phyloP scores from a whole-genome alignment of 1,284 basidiomycete species.

The Uromyces viciae-fabae region DNA sequence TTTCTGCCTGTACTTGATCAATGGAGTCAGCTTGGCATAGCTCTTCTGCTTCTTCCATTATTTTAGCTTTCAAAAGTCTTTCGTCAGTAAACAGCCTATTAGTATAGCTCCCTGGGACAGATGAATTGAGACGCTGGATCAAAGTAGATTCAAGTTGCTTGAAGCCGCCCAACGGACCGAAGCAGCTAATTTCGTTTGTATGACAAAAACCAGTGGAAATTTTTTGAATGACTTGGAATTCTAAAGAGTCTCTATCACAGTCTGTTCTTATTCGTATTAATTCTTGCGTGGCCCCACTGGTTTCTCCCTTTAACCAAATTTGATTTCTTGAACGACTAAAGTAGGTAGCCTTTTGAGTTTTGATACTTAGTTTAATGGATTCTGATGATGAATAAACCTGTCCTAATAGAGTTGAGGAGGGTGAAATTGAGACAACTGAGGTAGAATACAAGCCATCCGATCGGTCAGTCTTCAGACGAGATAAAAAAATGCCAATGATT shows the following conservation, averaged over 20 bases:
- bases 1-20: slow-evolving; percentile 90
- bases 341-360: slow-evolving; percentile 86
- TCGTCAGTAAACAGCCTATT: slow-evolving; percentile 79
- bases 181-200: slow-evolving; percentile 78
- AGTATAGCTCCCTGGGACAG: slow-evolving; percentile 90
- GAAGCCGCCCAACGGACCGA: slow-evolving; percentile 70
- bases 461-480: slow-evolving; percentile 77
- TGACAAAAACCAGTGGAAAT: slow-evolving; percentile 81
- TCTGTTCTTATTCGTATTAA: slow-evolving; percentile 78
- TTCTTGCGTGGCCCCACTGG: slow-evolving; percentile 86
- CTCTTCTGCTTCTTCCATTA: slow-evolving; percentile 98
- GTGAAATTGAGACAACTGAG: slow-evolving; percentile 68
- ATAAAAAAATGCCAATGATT: slow-evolving; percentile 63
- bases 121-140: slow-evolving; percentile 61
- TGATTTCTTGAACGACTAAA: slow-evolving; percentile 88
- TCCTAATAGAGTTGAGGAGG: slow-evolving; percentile 68
- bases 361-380: slow-evolving; percentile 80
- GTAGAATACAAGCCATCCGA: slow-evolving; percentile 90
- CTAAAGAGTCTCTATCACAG: slow-evolving; percentile 87
- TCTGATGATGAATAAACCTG: slow-evolving; percentile 93
- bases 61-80: slow-evolving; percentile 79
- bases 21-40: slow-evolving; percentile 76
- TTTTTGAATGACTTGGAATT: slow-evolving; percentile 87
- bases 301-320: slow-evolving; percentile 95
- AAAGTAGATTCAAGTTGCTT: slow-evolving; percentile 79